Conservation (phyloP, 495 filamentous ascomycete species). For the Penicillium malachiteum region DNA sequence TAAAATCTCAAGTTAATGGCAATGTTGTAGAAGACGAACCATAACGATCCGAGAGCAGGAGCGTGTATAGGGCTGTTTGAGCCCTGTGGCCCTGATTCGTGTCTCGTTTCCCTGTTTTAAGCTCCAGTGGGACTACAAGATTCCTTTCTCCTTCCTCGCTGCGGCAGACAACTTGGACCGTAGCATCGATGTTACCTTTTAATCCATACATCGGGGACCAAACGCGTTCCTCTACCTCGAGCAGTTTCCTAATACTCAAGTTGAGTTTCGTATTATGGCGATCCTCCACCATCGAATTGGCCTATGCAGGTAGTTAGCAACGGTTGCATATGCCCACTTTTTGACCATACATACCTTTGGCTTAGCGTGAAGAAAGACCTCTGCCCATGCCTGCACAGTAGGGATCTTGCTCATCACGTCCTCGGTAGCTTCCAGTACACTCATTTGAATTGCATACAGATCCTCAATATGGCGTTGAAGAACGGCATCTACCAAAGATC, state of each 20-base stretch:
- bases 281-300: constrained; percentile 73
- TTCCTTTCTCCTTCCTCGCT: constrained; percentile 62
- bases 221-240: constrained; percentile 95
- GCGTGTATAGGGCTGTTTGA: constrained; percentile 91
- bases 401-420: constrained; percentile 77
- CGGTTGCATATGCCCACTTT: not conserved
- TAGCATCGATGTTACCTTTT: constrained; percentile 98
- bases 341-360: constrained; percentile 58
- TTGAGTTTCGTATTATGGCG: constrained; percentile 68
- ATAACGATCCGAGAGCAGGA: constrained; percentile 91
- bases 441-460: constrained; percentile 78
- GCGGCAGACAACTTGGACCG: constrained; percentile 81
- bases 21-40: constrained; percentile 39
- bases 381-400: constrained; percentile 79
- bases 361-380: constrained; percentile 67
- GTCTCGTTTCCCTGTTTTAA: constrained; percentile 88
- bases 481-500: constrained; percentile 59
- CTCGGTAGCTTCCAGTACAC: constrained; percentile 65
- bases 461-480: constrained; percentile 75
- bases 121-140: constrained; percentile 85
- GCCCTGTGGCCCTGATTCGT: constrained; percentile 76
- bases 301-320: constrained; percentile 36
- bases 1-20: not conserved
- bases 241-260: constrained; percentile 86
- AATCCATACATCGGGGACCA: constrained; percentile 97